Conservation (phyloP, 345 rosid species). For the Raphanus sativus region DNA sequence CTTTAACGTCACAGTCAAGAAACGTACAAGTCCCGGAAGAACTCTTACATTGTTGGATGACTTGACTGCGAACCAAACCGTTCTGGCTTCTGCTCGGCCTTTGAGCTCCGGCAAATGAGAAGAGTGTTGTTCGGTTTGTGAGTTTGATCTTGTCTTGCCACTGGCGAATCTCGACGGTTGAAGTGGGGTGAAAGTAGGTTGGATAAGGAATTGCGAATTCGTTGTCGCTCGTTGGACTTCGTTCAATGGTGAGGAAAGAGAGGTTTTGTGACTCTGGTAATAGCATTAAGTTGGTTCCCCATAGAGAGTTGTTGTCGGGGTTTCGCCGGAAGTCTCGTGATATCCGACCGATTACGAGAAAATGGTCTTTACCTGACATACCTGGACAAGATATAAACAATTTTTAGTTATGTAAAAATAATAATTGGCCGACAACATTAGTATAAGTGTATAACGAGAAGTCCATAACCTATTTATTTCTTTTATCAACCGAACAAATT, state of each 20-base stretch:
- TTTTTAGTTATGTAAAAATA: neutral
- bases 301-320: constrained; percentile 19
- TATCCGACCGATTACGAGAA: constrained; percentile 55
- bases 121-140: constrained; percentile 34
- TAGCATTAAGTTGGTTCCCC: constrained; percentile 56
- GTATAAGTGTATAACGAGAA: neutral
- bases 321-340: constrained; percentile 54
- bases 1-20: constrained; percentile 40
- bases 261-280: constrained; percentile 51
- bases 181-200: constrained; percentile 58
- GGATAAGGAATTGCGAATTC: constrained; percentile 66
- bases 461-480: neutral
- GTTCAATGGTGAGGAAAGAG: constrained; percentile 54
- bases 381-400: neutral
- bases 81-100: constrained; percentile 35
- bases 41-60: constrained; percentile 49
- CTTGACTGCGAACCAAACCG: constrained; percentile 43
- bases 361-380: constrained; percentile 61
- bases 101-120: constrained; percentile 59
- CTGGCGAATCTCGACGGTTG: constrained; percentile 22
- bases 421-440: neutral
- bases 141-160: constrained; percentile 51
- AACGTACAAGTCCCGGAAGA: constrained; percentile 40
- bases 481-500: neutral
- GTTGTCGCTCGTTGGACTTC: constrained; percentile 42